Percentiles rank a stretch among this genome's conserved stretches.
Conservation (phyloP, 2,329 filamentous ascomycete species). For the Stachybotrys elegans region DNA sequence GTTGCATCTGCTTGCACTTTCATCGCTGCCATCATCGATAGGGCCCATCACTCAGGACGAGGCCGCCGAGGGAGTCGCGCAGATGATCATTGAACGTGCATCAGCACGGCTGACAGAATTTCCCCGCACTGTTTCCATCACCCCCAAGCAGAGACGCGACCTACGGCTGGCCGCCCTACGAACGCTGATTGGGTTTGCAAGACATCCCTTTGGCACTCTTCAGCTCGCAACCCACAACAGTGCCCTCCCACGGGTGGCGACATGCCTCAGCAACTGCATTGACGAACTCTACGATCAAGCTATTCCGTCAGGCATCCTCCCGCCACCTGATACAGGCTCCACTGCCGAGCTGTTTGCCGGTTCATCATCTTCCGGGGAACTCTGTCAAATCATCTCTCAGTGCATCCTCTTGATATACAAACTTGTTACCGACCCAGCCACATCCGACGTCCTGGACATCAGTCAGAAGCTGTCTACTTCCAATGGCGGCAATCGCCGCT, state of each 20-base stretch:
- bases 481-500: slow-evolving; percentile 72
- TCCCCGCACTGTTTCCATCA: slow-evolving; percentile 33
- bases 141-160: slow-evolving; percentile 32
- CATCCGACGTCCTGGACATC: slow-evolving; percentile 51
- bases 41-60: slow-evolving; percentile 54
- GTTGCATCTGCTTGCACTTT: slow-evolving; percentile 62
- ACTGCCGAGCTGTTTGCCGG: slow-evolving; percentile 4
- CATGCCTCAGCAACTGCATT: slow-evolving; percentile 58
- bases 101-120: slow-evolving; percentile 57
- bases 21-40: slow-evolving; percentile 57
- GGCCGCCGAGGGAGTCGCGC: slow-evolving; percentile 37
- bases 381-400: slow-evolving; percentile 44
- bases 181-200: slow-evolving; percentile 55
- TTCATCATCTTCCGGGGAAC: slow-evolving; percentile 15
- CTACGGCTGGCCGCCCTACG: slow-evolving; percentile 44
- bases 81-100: slow-evolving; percentile 54
- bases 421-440: slow-evolving; percentile 43
- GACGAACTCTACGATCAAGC: slow-evolving; percentile 65
- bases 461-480: slow-evolving; percentile 65
- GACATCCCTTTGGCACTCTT: slow-evolving; percentile 55
- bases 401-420: slow-evolving; percentile 46
- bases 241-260: slow-evolving; percentile 69
- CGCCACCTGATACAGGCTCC: slow-evolving; percentile 11
- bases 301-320: slow-evolving; percentile 35
- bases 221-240: slow-evolving; percentile 65